These are phyloP conservation scores for Trichoderma sp. DNA, from an alignment of 2,329 filamentous ascomycete species.

Conservation along the genomic window DNA sequence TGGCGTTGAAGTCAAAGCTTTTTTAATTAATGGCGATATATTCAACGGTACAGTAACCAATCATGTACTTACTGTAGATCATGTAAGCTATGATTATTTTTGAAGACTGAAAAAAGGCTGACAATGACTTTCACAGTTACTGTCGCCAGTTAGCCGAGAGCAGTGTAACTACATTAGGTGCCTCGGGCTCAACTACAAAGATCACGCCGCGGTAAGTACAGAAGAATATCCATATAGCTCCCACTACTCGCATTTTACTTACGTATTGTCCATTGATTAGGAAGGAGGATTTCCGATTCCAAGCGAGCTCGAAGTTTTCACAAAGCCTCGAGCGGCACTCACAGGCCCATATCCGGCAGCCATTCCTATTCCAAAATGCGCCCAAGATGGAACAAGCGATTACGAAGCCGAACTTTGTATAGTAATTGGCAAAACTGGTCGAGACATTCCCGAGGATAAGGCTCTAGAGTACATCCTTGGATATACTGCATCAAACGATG, in stretches of 20 bases:
- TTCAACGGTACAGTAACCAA: neutral
- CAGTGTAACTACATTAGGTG: slow-evolving; percentile 18
- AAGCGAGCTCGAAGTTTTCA: slow-evolving; percentile 25
- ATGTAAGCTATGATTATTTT: neutral
- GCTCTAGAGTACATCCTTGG: slow-evolving; percentile 55
- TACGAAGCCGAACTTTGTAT: slow-evolving; percentile 55
- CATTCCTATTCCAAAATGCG: slow-evolving; percentile 39
- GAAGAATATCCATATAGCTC: neutral
- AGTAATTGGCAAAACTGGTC: slow-evolving; percentile 49
- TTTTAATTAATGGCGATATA: neutral
- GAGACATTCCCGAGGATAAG: slow-evolving; percentile 49
- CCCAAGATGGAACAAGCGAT: slow-evolving; percentile 42
- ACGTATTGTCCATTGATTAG: neutral
- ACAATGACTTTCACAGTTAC: neutral
- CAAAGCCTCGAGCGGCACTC: slow-evolving; percentile 26
- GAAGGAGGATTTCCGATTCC: slow-evolving; percentile 21
- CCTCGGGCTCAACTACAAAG: slow-evolving; percentile 29
- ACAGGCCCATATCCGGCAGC: slow-evolving; percentile 20
- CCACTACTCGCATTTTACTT: neutral
- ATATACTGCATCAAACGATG: slow-evolving; percentile 57
- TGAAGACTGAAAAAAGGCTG: neutral
- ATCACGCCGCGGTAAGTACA: slow-evolving; percentile 12
- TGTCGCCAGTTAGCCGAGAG: neutral
- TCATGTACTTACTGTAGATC: neutral
- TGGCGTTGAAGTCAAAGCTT: neutral